Conservation (phyloP, 306 rosid genomes). For the Amphicarpaea edgeworthii region DNA sequence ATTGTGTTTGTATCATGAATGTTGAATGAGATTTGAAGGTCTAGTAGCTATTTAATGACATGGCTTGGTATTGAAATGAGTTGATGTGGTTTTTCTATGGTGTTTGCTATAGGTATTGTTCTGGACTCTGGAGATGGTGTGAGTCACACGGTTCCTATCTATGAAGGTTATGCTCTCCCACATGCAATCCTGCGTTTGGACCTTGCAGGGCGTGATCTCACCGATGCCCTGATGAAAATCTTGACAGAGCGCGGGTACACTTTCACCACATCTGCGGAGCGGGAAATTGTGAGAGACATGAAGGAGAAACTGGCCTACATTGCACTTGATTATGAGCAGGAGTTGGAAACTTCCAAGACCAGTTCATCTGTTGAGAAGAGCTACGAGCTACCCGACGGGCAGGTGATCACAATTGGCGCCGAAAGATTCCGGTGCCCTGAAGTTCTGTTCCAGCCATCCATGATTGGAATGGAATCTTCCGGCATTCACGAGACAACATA, state of each 20-base stretch:
- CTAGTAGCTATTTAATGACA: background rate
- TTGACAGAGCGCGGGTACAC: conserved; percentile 86
- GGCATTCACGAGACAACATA: conserved; percentile 64
- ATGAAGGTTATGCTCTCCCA: conserved; percentile 62
- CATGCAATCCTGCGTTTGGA: conserved; percentile 76
- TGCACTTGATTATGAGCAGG: conserved; percentile 85
- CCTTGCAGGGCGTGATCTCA: conserved; percentile 86
- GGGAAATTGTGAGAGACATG: conserved; percentile 85
- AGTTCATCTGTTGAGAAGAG: conserved; percentile 86
- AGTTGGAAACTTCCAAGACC: conserved; percentile 74
- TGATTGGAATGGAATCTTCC: conserved; percentile 64
- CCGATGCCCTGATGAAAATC: conserved; percentile 84
- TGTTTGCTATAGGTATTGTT: conserved; percentile 55
- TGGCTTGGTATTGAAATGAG: conserved; percentile 24
- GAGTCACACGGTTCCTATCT: conserved; percentile 62
- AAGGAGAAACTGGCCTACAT: conserved; percentile 70
- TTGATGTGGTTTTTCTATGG: conserved; percentile 27
- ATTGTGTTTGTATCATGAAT: background rate
- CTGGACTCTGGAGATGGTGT: conserved; percentile 64
- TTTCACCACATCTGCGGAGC: conserved; percentile 84
- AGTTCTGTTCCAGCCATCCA: conserved; percentile 63
- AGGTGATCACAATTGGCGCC: conserved; percentile 64
- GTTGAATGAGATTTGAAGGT: conserved; percentile 38
- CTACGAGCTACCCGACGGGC: conserved; percentile 69
- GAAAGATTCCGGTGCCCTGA: conserved; percentile 67